Percentiles rank a stretch among this genome's conserved stretches.
These are phyloP conservation scores for Candolleomyces eurysporus DNA, from an alignment of 768 basidiomycete species.

Conservation along the genomic window DNA sequence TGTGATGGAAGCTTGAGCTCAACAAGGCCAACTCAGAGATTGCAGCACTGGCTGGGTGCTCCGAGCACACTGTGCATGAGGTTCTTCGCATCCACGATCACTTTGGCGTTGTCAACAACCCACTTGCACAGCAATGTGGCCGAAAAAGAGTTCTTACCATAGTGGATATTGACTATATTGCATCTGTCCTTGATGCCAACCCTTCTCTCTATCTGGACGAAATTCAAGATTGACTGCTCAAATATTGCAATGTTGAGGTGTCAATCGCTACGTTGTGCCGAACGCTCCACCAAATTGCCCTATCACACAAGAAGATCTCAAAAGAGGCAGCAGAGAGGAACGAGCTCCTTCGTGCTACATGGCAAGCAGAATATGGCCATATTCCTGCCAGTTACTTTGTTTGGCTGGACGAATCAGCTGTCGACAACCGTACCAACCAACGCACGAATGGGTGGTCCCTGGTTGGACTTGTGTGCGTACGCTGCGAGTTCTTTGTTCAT, in stretches of 20 bases:
- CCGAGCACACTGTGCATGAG: background rate
- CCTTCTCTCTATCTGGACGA: constrained; percentile 4
- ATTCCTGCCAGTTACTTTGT: constrained; percentile 1
- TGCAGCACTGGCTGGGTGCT: background rate
- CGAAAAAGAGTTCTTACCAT: background rate
- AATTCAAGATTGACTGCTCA: background rate
- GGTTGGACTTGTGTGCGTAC: background rate
- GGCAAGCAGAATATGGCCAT: constrained; percentile 3
- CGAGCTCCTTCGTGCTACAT: background rate
- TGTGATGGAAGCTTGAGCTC: background rate
- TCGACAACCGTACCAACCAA: constrained; percentile 2
- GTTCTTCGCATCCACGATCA: background rate
- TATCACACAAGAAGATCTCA: background rate
- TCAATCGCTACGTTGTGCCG: background rate
- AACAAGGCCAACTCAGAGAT: background rate
- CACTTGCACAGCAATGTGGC: background rate
- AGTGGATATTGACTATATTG: constrained; percentile 1
- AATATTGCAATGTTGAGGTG: background rate
- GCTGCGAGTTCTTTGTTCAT: background rate
- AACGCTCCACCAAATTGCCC: background rate
- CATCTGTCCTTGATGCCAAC: background rate
- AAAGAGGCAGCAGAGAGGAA: constrained; percentile 1
- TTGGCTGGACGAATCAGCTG: constrained; percentile 5
- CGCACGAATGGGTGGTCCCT: background rate
- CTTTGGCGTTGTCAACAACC: background rate